phyloP scores from a whole-genome alignment of 306 rosid species.

The Phaseolus lunatus region DNA sequence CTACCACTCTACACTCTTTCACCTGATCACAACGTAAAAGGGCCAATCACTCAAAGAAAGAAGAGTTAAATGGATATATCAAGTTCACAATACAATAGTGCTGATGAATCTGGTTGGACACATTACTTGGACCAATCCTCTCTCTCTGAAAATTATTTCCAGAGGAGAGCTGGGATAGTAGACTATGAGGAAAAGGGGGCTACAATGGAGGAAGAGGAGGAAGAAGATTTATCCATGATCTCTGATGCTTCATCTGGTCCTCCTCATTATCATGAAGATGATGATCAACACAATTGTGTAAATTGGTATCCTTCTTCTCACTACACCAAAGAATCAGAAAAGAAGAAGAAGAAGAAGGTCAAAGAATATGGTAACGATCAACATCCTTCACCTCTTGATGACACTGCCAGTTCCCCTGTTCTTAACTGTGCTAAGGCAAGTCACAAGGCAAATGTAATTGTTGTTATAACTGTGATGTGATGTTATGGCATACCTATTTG shows the following conservation, averaged over 20 bases:
- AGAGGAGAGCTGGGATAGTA: conserved; percentile 35
- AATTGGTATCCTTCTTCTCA: conserved; percentile 50
- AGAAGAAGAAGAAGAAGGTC: conserved; percentile 48
- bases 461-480: not conserved
- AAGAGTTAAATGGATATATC: conserved; percentile 65
- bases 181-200: conserved; percentile 46
- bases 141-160: conserved; percentile 52
- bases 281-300: conserved; percentile 49
- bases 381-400: conserved; percentile 70
- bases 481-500: conserved; percentile 12
- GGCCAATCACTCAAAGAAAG: not conserved
- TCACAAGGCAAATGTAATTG: conserved; percentile 21
- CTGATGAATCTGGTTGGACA: conserved; percentile 96
- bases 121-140: conserved; percentile 75
- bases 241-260: conserved; percentile 99
- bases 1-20: conserved; percentile 19
- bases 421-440: conserved; percentile 61
- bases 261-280: conserved; percentile 57
- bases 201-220: conserved; percentile 35
- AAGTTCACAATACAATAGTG: conserved; percentile 70
- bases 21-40: conserved; percentile 8
- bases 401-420: conserved; percentile 91
- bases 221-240: conserved; percentile 78
- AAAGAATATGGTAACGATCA: conserved; percentile 58
- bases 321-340: conserved; percentile 43